Conservation (phyloP, 2,329 filamentous ascomycete species). For the Cladosporium sp. region DNA sequence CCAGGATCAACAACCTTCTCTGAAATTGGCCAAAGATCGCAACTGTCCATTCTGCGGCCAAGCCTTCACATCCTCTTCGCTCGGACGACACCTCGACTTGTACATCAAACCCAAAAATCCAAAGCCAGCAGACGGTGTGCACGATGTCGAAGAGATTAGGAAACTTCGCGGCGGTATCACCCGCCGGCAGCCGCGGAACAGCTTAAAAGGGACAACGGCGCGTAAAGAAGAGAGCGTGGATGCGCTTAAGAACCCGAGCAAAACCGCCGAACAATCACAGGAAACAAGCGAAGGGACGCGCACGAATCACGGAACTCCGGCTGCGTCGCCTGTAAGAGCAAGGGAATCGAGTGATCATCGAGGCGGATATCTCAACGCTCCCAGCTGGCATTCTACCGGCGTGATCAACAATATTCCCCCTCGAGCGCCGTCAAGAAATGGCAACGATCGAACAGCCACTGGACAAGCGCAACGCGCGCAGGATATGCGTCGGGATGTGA, state of each 20-base stretch:
- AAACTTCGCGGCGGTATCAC: conserved; percentile 81
- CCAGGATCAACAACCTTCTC: neutral
- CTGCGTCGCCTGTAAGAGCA: conserved; percentile 13
- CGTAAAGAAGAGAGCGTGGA: conserved; percentile 10
- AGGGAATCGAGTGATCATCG: conserved; percentile 8
- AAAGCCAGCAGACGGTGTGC: conserved; percentile 76
- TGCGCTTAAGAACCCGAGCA: neutral
- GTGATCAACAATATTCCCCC: conserved; percentile 67
- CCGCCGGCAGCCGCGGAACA: conserved; percentile 66
- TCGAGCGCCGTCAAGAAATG: conserved; percentile 20
- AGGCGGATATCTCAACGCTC: conserved; percentile 43
- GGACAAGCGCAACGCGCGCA: conserved; percentile 24
- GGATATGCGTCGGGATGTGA: conserved; percentile 24
- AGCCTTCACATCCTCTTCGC: conserved; percentile 85
- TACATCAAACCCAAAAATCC: conserved; percentile 94
- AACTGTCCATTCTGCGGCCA: conserved; percentile 83
- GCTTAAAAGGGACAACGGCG: conserved; percentile 17
- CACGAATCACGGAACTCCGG: conserved; percentile 17
- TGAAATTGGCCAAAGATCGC: conserved; percentile 62
- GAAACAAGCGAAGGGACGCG: conserved; percentile 10
- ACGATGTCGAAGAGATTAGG: conserved; percentile 83
- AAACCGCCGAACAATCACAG: conserved; percentile 4
- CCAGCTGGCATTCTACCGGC: conserved; percentile 70
- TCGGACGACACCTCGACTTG: conserved; percentile 87
- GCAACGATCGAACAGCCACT: conserved; percentile 25